Base-by-base conservation (phyloP, 495 filamentous ascomycete species). In the Penicillium pulvis region DNA sequence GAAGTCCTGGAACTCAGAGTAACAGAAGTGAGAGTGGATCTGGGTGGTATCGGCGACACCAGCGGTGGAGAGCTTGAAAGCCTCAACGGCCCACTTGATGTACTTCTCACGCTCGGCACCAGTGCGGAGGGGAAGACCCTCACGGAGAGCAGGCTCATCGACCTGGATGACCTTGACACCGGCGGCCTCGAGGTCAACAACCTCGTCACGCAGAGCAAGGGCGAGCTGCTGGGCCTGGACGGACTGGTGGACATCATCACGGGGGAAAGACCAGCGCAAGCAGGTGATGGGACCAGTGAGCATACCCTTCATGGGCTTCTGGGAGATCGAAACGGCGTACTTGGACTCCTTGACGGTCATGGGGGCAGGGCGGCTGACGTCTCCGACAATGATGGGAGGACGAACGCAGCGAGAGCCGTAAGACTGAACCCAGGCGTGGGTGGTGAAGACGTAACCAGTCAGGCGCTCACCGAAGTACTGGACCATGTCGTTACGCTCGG, bases 301-400 rank as follows among this genome's bases (percentile, higher is more conserved):
- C 94, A 98, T 98, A 76, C 94, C 94, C 89, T 98, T 98, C 91
- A 94, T 98, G 75, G 94, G 93, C 85, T 97, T 97, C 81, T 90
- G 93, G 73, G 93, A 91, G 79, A 97, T 86, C 42, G 90, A 92
- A 56, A 90, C 92, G 63, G 94, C 94, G 75, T 96, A 98, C 83
- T 98, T 94, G 73, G 92, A 96, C 85, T 98, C 94, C 87, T 98
- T 98, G 78, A 98, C 94, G 61, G 95, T 97, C 95, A 98, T 98
- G 52, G 94, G 90, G 57, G 84, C 85, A 30, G 94, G 94, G 67
- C 94, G 93, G 56, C 92, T 97, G 77, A 98, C 90, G 71, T 98
- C 94, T 78, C 94, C 94, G 66, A 98, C 94, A 67, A 98, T 89
- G 79, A 98, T 98, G 43, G 94, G 94, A 58, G 94, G 94, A 68